Base-by-base conservation (phyloP, 805 yeast species). In the Starmerella cellae region DNA sequence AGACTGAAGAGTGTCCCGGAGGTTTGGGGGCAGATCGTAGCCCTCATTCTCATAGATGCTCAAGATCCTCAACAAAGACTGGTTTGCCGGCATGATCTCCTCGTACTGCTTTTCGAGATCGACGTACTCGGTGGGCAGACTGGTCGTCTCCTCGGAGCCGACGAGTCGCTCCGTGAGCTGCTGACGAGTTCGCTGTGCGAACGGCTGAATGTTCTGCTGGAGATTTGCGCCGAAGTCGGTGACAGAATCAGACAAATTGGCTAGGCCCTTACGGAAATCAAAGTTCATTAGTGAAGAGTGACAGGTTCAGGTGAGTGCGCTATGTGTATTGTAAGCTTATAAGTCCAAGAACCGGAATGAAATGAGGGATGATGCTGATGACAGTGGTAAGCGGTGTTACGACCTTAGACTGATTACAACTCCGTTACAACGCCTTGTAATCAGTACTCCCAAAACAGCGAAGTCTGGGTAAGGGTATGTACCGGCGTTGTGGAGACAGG, bases 151-250 rank as follows among this genome's bases (percentile, higher is more conserved):
- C 41, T 79, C 83, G 30, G 77, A 82, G 51, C 78, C 74, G 37
- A 93, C 93, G 22, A 83, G 71, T 53, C 66, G 73, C 61, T 83
- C 94, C 61, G 82, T 88, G 35, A 83, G 74, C 59, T 79, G 60
- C 47, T 91, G 75, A 38, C 77, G 74, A 16, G 94, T 82, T 57
- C 93, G 74, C 62, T 78, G 82, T 33, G 93, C 93, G 47, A 79
- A 66, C 16, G 83, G 82, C 53, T 80, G 76, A 59, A 82, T 65
- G 48, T 66, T 61, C 48, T 49, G 52, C 43, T 44, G 47, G 19
- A 47, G 24, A 37, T 39, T 48, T 27, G 66, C 52, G 35, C 63
- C 55, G 17, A 65, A 35, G 14, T 63, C 69, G 20, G 58, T 44
- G 22, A 60, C 63, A 22, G 57, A 47, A 33, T 59, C 61, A 43